Conservation (phyloP, 164 flowering plant species). For the Hamamelis virginiana region DNA sequence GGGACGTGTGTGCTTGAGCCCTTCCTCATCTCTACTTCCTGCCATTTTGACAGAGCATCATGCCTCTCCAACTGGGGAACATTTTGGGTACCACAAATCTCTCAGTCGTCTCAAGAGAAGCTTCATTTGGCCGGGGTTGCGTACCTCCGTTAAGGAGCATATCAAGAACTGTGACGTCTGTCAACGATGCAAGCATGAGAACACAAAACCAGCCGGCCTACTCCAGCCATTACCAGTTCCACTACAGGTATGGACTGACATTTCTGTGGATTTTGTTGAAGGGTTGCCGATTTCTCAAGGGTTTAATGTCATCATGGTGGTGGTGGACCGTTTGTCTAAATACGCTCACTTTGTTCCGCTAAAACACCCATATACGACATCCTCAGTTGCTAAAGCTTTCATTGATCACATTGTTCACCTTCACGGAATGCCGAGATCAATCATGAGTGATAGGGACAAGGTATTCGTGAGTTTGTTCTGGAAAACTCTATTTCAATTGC, state of each 20-base stretch:
- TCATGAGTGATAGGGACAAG: neutral
- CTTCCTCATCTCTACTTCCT: neutral
- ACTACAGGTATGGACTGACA: neutral
- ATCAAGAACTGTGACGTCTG: neutral
- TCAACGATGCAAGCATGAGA: neutral
- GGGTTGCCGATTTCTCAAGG: slow-evolving; percentile 1
- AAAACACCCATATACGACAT: neutral
- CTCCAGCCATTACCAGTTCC: slow-evolving; percentile 9
- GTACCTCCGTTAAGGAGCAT: neutral
- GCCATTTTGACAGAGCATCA: neutral
- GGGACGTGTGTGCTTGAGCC: neutral
- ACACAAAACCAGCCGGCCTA: neutral
- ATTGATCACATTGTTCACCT: neutral
- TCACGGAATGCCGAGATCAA: neutral
- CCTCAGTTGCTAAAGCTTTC: neutral
- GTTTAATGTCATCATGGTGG: neutral
- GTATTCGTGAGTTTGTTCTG: slow-evolving; percentile 1
- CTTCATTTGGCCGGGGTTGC: neutral
- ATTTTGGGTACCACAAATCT: neutral
- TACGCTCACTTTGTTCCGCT: neutral
- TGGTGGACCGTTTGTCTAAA: slow-evolving; percentile 8
- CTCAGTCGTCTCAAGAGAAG: neutral
- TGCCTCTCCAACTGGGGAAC: neutral
- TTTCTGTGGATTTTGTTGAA: slow-evolving; percentile 5
- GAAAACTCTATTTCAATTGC: neutral